These are phyloP conservation scores for Suhomyces maxii DNA, from an alignment of 1,139 yeast species.

Conservation along the genomic window DNA sequence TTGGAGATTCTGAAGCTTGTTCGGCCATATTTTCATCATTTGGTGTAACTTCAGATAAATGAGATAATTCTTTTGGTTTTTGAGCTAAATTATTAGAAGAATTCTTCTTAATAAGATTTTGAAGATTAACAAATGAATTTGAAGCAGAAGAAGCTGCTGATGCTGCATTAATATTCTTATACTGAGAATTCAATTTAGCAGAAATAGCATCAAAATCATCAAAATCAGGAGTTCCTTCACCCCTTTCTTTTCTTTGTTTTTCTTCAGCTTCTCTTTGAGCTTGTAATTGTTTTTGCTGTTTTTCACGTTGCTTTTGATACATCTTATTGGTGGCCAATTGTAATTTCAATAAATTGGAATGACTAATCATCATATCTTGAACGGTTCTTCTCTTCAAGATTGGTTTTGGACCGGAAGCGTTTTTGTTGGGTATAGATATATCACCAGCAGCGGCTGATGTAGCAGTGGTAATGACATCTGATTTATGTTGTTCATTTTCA, in stretches of 20 bases:
- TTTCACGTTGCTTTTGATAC: constrained; percentile 28
- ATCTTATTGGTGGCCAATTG: constrained; percentile 45
- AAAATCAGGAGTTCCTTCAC: constrained; percentile 40
- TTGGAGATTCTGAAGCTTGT: not conserved
- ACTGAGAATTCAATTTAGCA: constrained; percentile 61
- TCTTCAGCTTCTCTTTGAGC: constrained; percentile 14
- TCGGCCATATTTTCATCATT: not conserved
- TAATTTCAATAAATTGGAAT: constrained; percentile 50
- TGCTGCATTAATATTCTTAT: constrained; percentile 23
- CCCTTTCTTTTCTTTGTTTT: constrained; percentile 1
- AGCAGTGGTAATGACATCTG: constrained; percentile 30
- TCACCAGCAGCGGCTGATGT: constrained; percentile 51
- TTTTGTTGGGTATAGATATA: constrained; percentile 33
- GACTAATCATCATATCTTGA: constrained; percentile 69
- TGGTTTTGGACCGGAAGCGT: constrained; percentile 55
- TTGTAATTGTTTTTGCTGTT: constrained; percentile 18
- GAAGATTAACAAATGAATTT: constrained; percentile 18
- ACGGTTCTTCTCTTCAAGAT: constrained; percentile 80
- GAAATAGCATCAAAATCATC: constrained; percentile 60
- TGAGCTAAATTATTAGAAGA: constrained; percentile 10
- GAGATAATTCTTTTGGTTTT: not conserved
- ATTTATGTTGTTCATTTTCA: constrained; percentile 20
- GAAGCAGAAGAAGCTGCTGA: constrained; percentile 19
- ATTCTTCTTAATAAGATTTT: constrained; percentile 12
- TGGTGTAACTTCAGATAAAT: not conserved